Evolutionary conservation across 2,329 filamentous ascomycete genomes (phyloP), one percentile per base, ranked within the genome.

Genomic region (Phyllachora maydis): DNA sequence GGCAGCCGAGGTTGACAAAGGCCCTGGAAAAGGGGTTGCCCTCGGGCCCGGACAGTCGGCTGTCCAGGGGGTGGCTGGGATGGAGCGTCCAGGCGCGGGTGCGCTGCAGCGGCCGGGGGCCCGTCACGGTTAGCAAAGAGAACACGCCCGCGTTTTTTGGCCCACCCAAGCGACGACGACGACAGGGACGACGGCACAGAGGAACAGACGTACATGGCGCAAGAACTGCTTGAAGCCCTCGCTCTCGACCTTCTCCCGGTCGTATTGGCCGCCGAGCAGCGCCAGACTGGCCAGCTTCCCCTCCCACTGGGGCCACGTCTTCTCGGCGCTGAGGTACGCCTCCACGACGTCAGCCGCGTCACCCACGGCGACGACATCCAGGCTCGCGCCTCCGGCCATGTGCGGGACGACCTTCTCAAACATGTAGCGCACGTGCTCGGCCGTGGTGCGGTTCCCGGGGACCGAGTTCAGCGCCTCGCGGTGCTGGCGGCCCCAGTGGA

Each of bases 341-440:
- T 71, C 44, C 0, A 67, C 50, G 2, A 55, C 47, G 16, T 69
- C 56, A 0, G 67, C 69, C 4, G 68, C 69, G 26, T 75, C 66
- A n/a, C n/a, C n/a, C n/a, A n/a, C n/a, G n/a, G n/a, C n/a, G 2
- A 92, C 54, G 16, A 92, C 41, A 38, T 82, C 69, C 11, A 91
- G 38, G 21, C 55, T 57, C 0, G 67, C 65, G 1, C 56, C 42
- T 1, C 48, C 26, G 1, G 64, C 46, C 5, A 68, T 30, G 6
- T 49, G 43, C 0, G 47, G 47, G 4, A 88, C 36, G 1, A 83
- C 54, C 4, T 62, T 40, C 14, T 71, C 52, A 31, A 92, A 75
- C 1, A 88, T 50, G 22, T 62, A 68, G 15, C 47, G 39, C 14
- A 85, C 52, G 39, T 93, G 83, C 25, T 65, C 54, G 15, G 46